These are phyloP conservation scores for Thelephora aurantiotincta DNA, from an alignment of 768 basidiomycete species.

Conservation along the genomic window DNA sequence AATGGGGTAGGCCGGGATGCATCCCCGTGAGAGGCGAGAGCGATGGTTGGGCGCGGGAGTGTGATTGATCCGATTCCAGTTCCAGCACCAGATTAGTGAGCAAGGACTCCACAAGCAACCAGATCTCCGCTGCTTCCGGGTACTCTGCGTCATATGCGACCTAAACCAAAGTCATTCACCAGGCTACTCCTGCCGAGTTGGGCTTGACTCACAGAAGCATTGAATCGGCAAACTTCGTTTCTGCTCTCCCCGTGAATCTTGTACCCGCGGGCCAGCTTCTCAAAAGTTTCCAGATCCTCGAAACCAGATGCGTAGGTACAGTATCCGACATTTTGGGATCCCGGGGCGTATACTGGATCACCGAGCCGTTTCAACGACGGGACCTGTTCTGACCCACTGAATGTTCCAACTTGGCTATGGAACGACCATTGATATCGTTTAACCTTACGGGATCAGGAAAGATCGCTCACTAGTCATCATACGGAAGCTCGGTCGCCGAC, in stretches of 20 bases:
- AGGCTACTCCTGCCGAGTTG: background rate
- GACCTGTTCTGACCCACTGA: background rate
- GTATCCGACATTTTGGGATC: conserved; percentile 44
- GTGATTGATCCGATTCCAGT: conserved; percentile 14
- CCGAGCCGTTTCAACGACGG: conserved; percentile 40
- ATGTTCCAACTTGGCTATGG: too few species aligned
- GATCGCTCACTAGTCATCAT: conserved; percentile 60
- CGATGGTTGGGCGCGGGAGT: conserved; percentile 6
- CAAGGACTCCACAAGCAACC: conserved; percentile 49
- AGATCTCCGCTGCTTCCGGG: conserved; percentile 43
- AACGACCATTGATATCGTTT: background rate
- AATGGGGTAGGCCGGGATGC: conserved; percentile 18
- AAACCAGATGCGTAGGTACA: conserved; percentile 22
- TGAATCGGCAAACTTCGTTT: conserved; percentile 36
- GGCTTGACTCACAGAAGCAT: conserved; percentile 34
- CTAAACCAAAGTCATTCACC: conserved; percentile 5
- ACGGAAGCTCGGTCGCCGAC: conserved; percentile 50
- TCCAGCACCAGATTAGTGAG: conserved; percentile 34
- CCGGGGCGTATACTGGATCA: conserved; percentile 35
- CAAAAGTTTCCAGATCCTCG: conserved; percentile 36
- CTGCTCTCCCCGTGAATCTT: conserved; percentile 35
- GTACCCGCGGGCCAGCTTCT: conserved; percentile 49
- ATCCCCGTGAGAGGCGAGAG: conserved; percentile 11
- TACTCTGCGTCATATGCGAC: conserved; percentile 44
- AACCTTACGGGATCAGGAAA: background rate